Conservation (phyloP, 2,329 filamentous ascomycete genomes). For the Neospermospora avenae region DNA sequence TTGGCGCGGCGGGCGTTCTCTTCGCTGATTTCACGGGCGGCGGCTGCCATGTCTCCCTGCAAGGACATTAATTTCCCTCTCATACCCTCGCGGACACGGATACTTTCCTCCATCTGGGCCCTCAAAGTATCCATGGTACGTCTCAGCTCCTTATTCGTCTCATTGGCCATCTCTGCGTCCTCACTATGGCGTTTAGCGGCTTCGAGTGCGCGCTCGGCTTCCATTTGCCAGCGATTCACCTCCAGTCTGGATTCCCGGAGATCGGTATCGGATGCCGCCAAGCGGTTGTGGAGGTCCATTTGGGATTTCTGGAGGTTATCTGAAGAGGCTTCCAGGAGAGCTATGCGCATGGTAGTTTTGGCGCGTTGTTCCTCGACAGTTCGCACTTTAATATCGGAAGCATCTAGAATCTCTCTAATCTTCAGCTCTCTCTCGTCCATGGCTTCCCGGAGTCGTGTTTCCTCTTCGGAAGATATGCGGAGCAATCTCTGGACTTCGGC, state of each 20-base stretch:
- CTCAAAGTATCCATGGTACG: slow-evolving; percentile 71
- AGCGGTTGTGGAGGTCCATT: slow-evolving; percentile 53
- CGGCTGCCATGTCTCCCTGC: slow-evolving; percentile 80
- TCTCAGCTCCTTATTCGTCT: slow-evolving; percentile 69
- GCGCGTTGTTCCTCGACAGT: slow-evolving; percentile 52
- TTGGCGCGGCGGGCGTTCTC: slow-evolving; percentile 78
- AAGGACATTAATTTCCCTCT: slow-evolving; percentile 79
- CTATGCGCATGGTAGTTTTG: slow-evolving; percentile 58
- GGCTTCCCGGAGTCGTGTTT: slow-evolving; percentile 62
- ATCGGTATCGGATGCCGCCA: slow-evolving; percentile 52
- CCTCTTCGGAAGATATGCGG: slow-evolving; percentile 68
- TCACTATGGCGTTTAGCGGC: slow-evolving; percentile 63
- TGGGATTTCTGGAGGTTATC: slow-evolving; percentile 52
- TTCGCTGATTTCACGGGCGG: slow-evolving; percentile 74
- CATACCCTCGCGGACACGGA: slow-evolving; percentile 79
- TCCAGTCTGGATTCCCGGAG: slow-evolving; percentile 55
- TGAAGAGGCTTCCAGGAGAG: slow-evolving; percentile 67
- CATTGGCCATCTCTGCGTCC: slow-evolving; percentile 53
- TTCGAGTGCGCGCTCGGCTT: slow-evolving; percentile 58
- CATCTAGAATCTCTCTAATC: slow-evolving; percentile 64
- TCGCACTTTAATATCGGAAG: slow-evolving; percentile 66
- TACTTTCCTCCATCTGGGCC: slow-evolving; percentile 79
- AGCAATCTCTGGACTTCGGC: slow-evolving; percentile 70
- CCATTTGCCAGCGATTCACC: slow-evolving; percentile 56
- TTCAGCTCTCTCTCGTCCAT: slow-evolving; percentile 66